Percentiles rank a stretch among this genome's conserved stretches.
phyloP scores from a whole-genome alignment of 371 early-diverging fungal genomes.

The Apophysomyces ossiformis region DNA sequence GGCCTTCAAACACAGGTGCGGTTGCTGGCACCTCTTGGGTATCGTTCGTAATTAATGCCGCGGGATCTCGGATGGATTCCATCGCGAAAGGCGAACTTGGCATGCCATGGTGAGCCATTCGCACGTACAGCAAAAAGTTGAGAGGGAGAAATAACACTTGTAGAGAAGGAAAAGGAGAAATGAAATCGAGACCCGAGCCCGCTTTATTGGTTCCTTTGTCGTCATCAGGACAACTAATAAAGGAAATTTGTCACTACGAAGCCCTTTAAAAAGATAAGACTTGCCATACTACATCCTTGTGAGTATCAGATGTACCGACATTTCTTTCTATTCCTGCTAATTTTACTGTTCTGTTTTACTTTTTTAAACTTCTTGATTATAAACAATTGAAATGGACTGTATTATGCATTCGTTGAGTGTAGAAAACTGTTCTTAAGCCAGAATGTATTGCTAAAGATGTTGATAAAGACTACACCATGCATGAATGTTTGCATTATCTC shows the following conservation, averaged over 20 bases:
- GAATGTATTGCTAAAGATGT: no score
- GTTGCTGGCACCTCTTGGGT: slow-evolving; percentile 46
- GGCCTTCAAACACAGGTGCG: slow-evolving; percentile 53
- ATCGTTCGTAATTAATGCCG: slow-evolving; percentile 15
- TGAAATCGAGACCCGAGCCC: neutral
- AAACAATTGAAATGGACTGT: neutral
- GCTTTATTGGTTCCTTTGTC: neutral
- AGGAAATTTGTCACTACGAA: neutral
- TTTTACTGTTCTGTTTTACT: no score
- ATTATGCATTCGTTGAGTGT: neutral
- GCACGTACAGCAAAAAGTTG: slow-evolving; percentile 10
- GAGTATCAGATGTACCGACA: no score
- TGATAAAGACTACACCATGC: neutral
- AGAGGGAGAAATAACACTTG: slow-evolving; percentile 10
- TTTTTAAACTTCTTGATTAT: neutral
- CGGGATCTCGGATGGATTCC: slow-evolving; percentile 1
- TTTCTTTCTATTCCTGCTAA: no score
- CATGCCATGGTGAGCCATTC: slow-evolving; percentile 9
- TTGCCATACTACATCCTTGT: no score
- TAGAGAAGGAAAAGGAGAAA: slow-evolving; percentile 11
- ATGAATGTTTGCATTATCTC: slow-evolving; percentile 5
- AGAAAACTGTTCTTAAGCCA: no score
- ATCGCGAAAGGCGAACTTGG: slow-evolving; percentile 7
- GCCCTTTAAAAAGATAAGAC: neutral
- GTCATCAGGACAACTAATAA: slow-evolving; percentile 4